Conservation (phyloP, 345 rosid species). For the Pistacia atlantica region DNA sequence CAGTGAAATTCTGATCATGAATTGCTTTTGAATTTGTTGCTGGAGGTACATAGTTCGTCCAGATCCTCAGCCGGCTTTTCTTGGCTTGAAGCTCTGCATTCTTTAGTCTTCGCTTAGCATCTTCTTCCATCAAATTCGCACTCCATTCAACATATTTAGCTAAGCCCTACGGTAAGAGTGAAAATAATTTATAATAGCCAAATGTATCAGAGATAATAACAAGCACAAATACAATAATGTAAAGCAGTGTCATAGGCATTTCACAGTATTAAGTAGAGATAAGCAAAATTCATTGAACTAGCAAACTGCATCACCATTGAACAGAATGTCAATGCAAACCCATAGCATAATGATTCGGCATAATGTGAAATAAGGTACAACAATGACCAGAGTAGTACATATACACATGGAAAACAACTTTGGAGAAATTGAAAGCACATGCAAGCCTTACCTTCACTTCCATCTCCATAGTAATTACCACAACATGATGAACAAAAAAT, state of each 20-base stretch:
- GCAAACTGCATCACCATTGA: background rate
- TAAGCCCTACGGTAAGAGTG: slow-evolving; percentile 58
- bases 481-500: background rate
- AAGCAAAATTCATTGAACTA: background rate
- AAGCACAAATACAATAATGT: background rate
- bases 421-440: background rate
- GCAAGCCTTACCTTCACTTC: background rate
- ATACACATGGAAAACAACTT: background rate
- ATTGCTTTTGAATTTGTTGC: slow-evolving; percentile 85
- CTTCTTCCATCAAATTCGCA: slow-evolving; percentile 97
- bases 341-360: background rate
- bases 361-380: background rate
- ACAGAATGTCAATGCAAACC: background rate
- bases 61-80: slow-evolving; percentile 70
- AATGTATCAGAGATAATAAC: background rate
- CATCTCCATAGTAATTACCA: background rate
- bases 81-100: slow-evolving; percentile 91
- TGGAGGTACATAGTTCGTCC: slow-evolving; percentile 91
- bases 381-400: background rate
- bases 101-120: slow-evolving; percentile 73
- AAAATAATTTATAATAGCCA: slow-evolving; percentile 4
- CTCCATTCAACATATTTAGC: slow-evolving; percentile 99
- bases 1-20: slow-evolving; percentile 85
- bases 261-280: background rate
- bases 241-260: background rate